These are phyloP conservation scores for Hortiboletus campestris DNA, from an alignment of 768 basidiomycete genomes.

Conservation along the genomic window DNA sequence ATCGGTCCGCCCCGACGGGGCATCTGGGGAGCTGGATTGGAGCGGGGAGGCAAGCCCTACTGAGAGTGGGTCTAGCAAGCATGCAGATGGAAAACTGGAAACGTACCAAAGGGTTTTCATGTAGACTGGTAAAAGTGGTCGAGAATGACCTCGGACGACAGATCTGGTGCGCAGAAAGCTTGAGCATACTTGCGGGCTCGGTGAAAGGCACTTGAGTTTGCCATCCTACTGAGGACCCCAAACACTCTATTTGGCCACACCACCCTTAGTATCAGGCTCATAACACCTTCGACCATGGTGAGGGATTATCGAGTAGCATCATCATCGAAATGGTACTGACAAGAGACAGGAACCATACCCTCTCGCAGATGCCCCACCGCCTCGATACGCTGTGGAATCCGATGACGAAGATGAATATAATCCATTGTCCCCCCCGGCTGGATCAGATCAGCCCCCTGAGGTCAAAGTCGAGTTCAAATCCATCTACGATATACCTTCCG, in stretches of 20 bases:
- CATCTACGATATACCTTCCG: conserved; percentile 25
- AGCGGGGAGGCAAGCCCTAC: conserved; percentile 35
- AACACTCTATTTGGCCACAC: not conserved
- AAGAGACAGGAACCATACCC: conserved; percentile 50
- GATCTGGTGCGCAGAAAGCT: not conserved
- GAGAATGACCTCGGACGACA: conserved; percentile 18
- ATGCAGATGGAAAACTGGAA: not conserved
- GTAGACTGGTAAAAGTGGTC: conserved; percentile 18
- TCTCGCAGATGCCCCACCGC: conserved; percentile 53
- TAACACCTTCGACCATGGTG: conserved; percentile 11
- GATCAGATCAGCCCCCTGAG: conserved; percentile 13
- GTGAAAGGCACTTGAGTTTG: not conserved
- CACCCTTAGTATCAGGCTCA: too few species aligned
- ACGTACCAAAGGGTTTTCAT: conserved; percentile 59
- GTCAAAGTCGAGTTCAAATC: conserved; percentile 40
- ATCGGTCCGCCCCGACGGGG: conserved; percentile 56
- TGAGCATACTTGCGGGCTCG: conserved; percentile 2
- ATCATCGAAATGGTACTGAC: not conserved
- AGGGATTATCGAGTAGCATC: not conserved
- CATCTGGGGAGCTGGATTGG: conserved; percentile 51
- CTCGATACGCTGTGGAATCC: conserved; percentile 62
- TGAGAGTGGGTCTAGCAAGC: conserved; percentile 18
- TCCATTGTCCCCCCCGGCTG: conserved; percentile 30
- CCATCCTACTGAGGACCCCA: not conserved
- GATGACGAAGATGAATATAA: conserved; percentile 68